Evolutionary conservation across 2,329 filamentous ascomycete species (phyloP).

Genomic region (Stemphylium beticola): DNA sequence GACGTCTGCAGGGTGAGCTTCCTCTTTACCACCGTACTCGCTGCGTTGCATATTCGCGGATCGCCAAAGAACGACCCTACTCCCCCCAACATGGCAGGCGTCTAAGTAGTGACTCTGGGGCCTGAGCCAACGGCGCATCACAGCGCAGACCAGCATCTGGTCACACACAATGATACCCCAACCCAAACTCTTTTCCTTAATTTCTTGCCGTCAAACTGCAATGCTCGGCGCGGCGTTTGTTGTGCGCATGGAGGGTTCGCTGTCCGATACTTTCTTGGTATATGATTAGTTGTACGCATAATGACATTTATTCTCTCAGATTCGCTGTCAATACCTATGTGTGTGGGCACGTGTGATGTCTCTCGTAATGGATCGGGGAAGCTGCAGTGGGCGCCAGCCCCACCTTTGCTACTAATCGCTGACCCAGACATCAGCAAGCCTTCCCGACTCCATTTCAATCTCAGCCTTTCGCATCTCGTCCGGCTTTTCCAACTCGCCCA

Average conservation of each 20-base stretch:
- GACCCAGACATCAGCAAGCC: no score
- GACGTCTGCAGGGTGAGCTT: constrained; percentile 56
- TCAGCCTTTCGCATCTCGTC: no score
- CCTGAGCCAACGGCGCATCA: background rate
- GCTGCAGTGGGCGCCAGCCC: background rate
- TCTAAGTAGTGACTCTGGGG: constrained; percentile 26
- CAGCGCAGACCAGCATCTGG: background rate
- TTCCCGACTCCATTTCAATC: no score
- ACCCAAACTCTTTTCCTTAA: constrained; percentile 5
- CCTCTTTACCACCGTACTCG: constrained; percentile 57
- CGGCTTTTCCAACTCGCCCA: no score
- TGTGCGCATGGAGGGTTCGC: background rate
- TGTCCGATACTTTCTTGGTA: background rate
- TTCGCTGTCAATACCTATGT: background rate
- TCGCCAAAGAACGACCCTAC: constrained; percentile 43
- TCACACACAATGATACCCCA: constrained; percentile 7
- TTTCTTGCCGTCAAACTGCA: constrained; percentile 1
- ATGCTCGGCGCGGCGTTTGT: constrained; percentile 11
- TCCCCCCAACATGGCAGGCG: constrained; percentile 48
- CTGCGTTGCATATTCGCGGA: constrained; percentile 55
- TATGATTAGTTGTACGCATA: background rate
- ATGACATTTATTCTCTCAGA: background rate
- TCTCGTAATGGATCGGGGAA: no score
- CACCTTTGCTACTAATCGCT: background rate
- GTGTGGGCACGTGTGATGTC: no score